phyloP scores from a whole-genome alignment of 768 basidiomycete species.

The Mycena amicta region DNA sequence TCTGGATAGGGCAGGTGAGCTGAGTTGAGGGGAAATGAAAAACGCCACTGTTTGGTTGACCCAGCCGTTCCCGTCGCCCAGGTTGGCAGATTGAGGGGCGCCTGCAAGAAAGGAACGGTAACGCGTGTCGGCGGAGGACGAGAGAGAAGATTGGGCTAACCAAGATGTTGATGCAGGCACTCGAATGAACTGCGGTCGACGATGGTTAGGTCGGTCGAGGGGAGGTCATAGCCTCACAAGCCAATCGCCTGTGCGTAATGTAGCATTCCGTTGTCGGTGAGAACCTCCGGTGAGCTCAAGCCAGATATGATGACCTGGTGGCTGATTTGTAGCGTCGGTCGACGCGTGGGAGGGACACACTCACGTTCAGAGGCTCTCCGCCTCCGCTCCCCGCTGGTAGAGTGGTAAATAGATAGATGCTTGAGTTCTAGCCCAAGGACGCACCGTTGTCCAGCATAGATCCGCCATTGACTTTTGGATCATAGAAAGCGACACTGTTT shows the following conservation, averaged over 20 bases:
- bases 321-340: slow-evolving; percentile 5
- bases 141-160: background rate
- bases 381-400: slow-evolving; percentile 28
- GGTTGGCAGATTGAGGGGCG: slow-evolving; percentile 56
- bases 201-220: background rate
- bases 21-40: slow-evolving; percentile 13
- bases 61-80: slow-evolving; percentile 70
- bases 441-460: slow-evolving; percentile 44
- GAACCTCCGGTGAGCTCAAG: slow-evolving; percentile 48
- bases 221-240: slow-evolving; percentile 40
- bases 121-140: slow-evolving; percentile 25
- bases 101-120: slow-evolving; percentile 67
- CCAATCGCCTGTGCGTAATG: slow-evolving; percentile 58
- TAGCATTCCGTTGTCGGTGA: slow-evolving; percentile 49
- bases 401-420: too few relatives aligned
- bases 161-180: slow-evolving; percentile 61
- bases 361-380: slow-evolving; percentile 52
- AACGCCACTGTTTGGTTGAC: slow-evolving; percentile 36
- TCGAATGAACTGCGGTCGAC: slow-evolving; percentile 44
- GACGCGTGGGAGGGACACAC: background rate
- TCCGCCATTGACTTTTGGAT: slow-evolving; percentile 40
- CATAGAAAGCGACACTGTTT: slow-evolving; percentile 32
- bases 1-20: slow-evolving; percentile 42
- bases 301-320: slow-evolving; percentile 59
- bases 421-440: background rate